Conservation (phyloP, 805 yeast species). For the Tetrapisispora arboricola region DNA sequence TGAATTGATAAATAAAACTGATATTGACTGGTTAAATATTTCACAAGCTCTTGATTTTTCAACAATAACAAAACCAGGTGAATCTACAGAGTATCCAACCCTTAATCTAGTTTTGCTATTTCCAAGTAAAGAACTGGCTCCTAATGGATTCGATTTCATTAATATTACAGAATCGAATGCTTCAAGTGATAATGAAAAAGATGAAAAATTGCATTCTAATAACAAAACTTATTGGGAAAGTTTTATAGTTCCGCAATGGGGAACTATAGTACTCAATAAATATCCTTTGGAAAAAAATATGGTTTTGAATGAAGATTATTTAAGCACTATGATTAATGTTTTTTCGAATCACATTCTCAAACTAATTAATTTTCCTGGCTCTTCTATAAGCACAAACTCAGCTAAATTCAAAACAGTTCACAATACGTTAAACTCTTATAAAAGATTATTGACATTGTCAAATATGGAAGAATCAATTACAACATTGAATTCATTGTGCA, state of each 20-base stretch:
- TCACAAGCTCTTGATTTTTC: conserved; percentile 75
- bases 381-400: conserved; percentile 31
- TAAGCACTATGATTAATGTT: conserved; percentile 49
- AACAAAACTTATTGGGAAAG: conserved; percentile 16
- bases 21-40: conserved; percentile 42
- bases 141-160: conserved; percentile 35
- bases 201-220: background rate
- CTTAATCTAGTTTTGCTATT: conserved; percentile 53
- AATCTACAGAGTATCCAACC: conserved; percentile 51
- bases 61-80: conserved; percentile 47
- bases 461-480: conserved; percentile 55
- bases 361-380: conserved; percentile 54
- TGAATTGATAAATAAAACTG: conserved; percentile 16
- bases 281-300: conserved; percentile 21
- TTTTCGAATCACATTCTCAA: conserved; percentile 69
- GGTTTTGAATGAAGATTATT: conserved; percentile 33
- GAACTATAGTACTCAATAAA: conserved; percentile 39
- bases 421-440: conserved; percentile 55
- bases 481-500: conserved; percentile 62
- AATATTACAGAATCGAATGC: conserved; percentile 2
- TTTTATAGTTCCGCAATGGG: conserved; percentile 86
- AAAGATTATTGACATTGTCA: conserved; percentile 46
- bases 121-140: conserved; percentile 19
- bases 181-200: background rate
- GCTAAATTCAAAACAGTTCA: conserved; percentile 36